Evolutionary conservation across 768 basidiomycete species (phyloP).

Genomic region (Imleria badia): DNA sequence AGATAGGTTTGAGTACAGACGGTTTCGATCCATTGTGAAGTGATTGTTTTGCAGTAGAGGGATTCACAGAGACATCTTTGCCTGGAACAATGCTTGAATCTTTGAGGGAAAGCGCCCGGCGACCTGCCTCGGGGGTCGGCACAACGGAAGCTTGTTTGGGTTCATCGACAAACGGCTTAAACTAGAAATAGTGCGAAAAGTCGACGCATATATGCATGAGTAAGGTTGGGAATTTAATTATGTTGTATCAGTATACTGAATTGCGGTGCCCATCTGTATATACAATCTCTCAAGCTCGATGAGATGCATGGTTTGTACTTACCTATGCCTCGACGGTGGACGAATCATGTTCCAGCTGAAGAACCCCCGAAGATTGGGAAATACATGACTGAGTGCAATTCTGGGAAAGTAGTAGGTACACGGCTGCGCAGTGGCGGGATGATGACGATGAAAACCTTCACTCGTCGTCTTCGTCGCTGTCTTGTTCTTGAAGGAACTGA

Average conservation of each 20-base stretch:
- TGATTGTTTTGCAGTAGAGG: constrained; percentile 26
- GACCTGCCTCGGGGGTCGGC: constrained; percentile 30
- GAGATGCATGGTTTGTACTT: too few species aligned
- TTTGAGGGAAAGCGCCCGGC: constrained; percentile 53
- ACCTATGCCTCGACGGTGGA: too few species aligned
- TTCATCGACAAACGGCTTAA: constrained; percentile 66
- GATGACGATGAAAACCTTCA: constrained; percentile 14
- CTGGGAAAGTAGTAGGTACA: constrained; percentile 20
- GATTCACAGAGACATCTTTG: constrained; percentile 21
- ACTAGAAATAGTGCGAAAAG: constrained; percentile 38
- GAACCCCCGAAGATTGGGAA: too few species aligned
- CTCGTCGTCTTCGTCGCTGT: constrained; percentile 62
- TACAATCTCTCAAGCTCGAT: too few species aligned
- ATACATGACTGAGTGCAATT: too few species aligned
- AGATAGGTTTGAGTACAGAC: constrained; percentile 32
- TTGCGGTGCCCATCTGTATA: too few species aligned
- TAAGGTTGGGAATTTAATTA: too few species aligned
- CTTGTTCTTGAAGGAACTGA: constrained; percentile 87
- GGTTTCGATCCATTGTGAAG: constrained; percentile 22
- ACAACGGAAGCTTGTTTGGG: constrained; percentile 41
- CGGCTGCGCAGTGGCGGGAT: constrained; percentile 1
- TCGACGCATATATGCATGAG: constrained; percentile 9
- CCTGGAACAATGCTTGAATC: constrained; percentile 30
- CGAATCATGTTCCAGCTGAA: too few species aligned
- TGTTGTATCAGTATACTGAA: too few species aligned